A percentile compares a stretch with the other conserved stretches of the same genome.
Evolutionary conservation across 345 rosid species (phyloP).

Genomic region (Passiflora organensis): DNA sequence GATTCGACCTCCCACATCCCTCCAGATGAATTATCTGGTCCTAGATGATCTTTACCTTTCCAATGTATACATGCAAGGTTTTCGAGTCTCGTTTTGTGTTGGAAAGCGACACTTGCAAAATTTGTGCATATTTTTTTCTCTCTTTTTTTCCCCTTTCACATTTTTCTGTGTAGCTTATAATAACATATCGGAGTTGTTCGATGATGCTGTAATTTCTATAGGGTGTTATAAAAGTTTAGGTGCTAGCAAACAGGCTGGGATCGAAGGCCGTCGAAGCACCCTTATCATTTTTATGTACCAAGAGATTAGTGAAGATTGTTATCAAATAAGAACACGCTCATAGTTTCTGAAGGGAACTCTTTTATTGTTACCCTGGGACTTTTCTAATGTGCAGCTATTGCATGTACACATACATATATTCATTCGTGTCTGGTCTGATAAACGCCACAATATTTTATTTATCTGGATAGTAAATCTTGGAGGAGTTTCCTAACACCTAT

Average conservation of each 20-base stretch:
- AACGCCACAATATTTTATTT: too few relatives aligned
- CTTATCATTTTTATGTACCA: constrained; percentile 24
- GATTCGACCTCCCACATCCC: constrained; percentile 60
- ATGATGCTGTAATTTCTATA: too few relatives aligned
- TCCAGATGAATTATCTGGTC: constrained; percentile 73
- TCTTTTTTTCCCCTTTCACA: background rate
- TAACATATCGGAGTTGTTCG: too few relatives aligned
- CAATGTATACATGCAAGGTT: background rate
- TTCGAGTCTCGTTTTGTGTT: constrained; percentile 15
- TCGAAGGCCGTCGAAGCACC: constrained; percentile 5
- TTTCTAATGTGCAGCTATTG: too few relatives aligned
- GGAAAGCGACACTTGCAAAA: constrained; percentile 9
- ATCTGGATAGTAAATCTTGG: too few relatives aligned
- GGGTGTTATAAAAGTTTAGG: constrained; percentile 28
- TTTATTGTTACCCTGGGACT: too few relatives aligned
- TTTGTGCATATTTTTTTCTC: constrained; percentile 34
- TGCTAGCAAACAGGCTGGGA: constrained; percentile 17
- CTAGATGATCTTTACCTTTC: constrained; percentile 53
- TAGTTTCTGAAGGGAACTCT: too few relatives aligned
- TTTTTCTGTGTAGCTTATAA: constrained; percentile 19
- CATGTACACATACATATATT: too few relatives aligned
- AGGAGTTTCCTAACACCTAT: too few relatives aligned
- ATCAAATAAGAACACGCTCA: too few relatives aligned
- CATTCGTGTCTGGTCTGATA: too few relatives aligned
- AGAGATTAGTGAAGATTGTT: constrained; percentile 21